Evolutionary conservation across 495 filamentous ascomycete species (phyloP), one percentile per base, ranked within the genome.

Genomic region (Xylaria cubensis): DNA sequence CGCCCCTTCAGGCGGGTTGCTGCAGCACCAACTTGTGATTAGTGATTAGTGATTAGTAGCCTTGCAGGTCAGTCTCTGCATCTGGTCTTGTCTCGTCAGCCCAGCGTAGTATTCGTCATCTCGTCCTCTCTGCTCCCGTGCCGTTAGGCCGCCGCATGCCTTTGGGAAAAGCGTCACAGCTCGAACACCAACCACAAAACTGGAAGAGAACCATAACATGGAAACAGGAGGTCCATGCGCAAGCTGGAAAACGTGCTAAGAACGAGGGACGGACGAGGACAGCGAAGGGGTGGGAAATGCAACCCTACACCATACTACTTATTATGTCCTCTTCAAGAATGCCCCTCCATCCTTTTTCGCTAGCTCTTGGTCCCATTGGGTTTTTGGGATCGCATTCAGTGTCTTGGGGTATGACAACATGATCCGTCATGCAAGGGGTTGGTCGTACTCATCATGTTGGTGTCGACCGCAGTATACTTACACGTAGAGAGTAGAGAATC

Each of bases 371-470:
- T 44, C 71, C 72, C 68, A 69, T 73, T 44, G 36, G 5, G 13
- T 64, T 42, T 44, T 15, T 71, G 36, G 36, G 46, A 61, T 74
- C 65, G 69, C 73, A 73, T 73, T 67, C 32, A 51, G 73, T 73
- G 70, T 75, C 73, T 76, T 76, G 77, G 77, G 73, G 77, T 79
- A 75, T 76, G 77, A 79, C 77, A 75, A 73, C 64, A 68, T 44
- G 64, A 12, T 26, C 44, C 64, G 19, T 72, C 73, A 77, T 79
- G 77, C 76, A 79, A 79, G 77, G 77, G 77, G 74, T 74, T 74
- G 71, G 53, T 51, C 24, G 34, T 44, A 13, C 17, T 41, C 62
- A 67, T 44, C 51, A 42, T 72, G 62, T n/a, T 71, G 48, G 69
- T 55, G 41, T 65, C 62, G 19, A n/a, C 24, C 21, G 62, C 41